Conservation (phyloP, 331 rosid genomes). For the Malus hybrid region DNA sequence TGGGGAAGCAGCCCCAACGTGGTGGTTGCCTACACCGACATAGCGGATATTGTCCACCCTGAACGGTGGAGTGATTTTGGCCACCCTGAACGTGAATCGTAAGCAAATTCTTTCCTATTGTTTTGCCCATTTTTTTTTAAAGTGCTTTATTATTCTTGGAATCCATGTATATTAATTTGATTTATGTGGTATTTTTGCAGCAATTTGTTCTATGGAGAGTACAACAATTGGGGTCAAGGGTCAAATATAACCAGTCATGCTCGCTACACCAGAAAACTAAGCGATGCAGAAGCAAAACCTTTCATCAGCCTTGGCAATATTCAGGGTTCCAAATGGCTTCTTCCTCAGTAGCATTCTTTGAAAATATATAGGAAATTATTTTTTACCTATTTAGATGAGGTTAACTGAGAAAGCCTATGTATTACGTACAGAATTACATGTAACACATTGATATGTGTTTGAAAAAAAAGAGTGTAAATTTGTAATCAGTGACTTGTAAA, state of each 20-base stretch:
- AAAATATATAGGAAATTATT: background rate
- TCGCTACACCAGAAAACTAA: slow-evolving; percentile 3
- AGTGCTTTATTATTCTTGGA: background rate
- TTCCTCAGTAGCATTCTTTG: slow-evolving; percentile 26
- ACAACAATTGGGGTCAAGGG: slow-evolving; percentile 29
- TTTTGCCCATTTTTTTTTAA: background rate
- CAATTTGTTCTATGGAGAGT: slow-evolving; percentile 38
- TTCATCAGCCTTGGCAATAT: slow-evolving; percentile 29
- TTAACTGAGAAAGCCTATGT: background rate
- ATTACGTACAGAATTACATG: too few species aligned
- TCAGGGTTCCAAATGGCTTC: slow-evolving; percentile 52
- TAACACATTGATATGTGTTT: too few species aligned
- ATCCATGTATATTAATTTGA: background rate
- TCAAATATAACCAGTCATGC: background rate
- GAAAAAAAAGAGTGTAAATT: too few species aligned
- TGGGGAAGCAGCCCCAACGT: slow-evolving; percentile 31
- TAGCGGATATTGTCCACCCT: slow-evolving; percentile 14
- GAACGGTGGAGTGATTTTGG: slow-evolving; percentile 27
- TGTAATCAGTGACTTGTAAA: too few species aligned
- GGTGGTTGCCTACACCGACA: slow-evolving; percentile 25
- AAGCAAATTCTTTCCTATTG: background rate
- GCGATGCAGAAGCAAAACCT: slow-evolving; percentile 15
- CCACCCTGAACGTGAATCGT: slow-evolving; percentile 9
- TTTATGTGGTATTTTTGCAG: slow-evolving; percentile 14
- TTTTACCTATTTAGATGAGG: background rate